A percentile compares a stretch with the other conserved stretches of the same genome.
Evolutionary conservation across 1,284 basidiomycete genomes (phyloP).

Genomic region (Microbotryum silenes-acaulis): DNA sequence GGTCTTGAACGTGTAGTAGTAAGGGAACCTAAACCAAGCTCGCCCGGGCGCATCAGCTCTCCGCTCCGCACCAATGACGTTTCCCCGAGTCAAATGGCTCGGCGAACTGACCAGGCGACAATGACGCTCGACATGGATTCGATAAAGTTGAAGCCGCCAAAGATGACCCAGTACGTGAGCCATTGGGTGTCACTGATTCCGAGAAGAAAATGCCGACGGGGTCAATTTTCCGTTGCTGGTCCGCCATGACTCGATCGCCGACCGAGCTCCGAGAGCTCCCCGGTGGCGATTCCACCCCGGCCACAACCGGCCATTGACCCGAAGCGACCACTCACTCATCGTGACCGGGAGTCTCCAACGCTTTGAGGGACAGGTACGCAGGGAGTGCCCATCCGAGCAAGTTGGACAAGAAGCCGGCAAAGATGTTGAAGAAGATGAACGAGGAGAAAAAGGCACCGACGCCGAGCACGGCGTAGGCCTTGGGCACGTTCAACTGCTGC

Average conservation of each 20-base stretch:
- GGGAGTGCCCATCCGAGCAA: conserved; percentile 75
- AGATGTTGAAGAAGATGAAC: conserved; percentile 69
- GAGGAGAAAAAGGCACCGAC: conserved; percentile 50
- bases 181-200: conserved; percentile 59
- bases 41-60: too few relatives aligned
- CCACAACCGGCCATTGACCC: not conserved
- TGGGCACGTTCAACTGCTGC: conserved; percentile 82
- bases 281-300: not conserved
- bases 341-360: conserved; percentile 56
- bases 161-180: conserved; percentile 82
- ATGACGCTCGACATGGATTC: conserved; percentile 67
- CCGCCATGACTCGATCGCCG: not conserved
- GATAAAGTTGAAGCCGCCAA: conserved; percentile 75
- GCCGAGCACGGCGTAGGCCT: conserved; percentile 81
- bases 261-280: not conserved
- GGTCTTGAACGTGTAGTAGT: conserved; percentile 38
- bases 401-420: conserved; percentile 72
- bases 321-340: conserved; percentile 12
- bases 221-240: too few relatives aligned
- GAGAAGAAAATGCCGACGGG: too few relatives aligned
- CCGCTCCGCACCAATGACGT: too few relatives aligned
- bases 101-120: conserved; percentile 52
- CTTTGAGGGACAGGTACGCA: conserved; percentile 76
- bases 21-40: conserved; percentile 31
- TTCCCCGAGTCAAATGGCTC: not conserved